A percentile compares a stretch with the other conserved stretches of the same genome.
Conservation (phyloP, 805 yeast genomes). For the Myxozyma nipponensis region DNA sequence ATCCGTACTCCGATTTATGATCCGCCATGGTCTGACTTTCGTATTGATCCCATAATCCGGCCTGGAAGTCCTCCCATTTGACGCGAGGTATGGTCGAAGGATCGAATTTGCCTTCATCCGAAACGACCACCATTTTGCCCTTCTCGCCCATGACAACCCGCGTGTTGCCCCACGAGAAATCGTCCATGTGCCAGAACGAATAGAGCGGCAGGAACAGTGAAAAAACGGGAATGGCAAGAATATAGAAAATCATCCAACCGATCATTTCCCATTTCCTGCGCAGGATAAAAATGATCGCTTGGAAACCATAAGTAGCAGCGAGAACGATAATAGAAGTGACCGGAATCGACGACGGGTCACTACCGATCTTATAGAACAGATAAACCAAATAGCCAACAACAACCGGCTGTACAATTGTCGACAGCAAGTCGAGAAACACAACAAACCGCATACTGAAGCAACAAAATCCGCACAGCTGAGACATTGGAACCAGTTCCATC, state of each 20-base stretch:
- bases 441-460: slow-evolving; percentile 62
- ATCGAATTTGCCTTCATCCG: slow-evolving; percentile 52
- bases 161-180: slow-evolving; percentile 66
- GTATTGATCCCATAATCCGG: slow-evolving; percentile 43
- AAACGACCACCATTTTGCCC: slow-evolving; percentile 47
- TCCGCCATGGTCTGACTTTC: slow-evolving; percentile 18
- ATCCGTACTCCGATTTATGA: slow-evolving; percentile 10
- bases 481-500: slow-evolving; percentile 55
- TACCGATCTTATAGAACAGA: slow-evolving; percentile 49
- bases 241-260: slow-evolving; percentile 54
- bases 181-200: slow-evolving; percentile 63
- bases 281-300: slow-evolving; percentile 51
- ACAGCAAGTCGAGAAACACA: slow-evolving; percentile 53
- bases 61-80: slow-evolving; percentile 57
- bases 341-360: slow-evolving; percentile 50
- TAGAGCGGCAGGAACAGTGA: slow-evolving; percentile 55
- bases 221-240: slow-evolving; percentile 57
- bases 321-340: slow-evolving; percentile 53
- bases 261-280: slow-evolving; percentile 46
- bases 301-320: slow-evolving; percentile 55
- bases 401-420: slow-evolving; percentile 59
- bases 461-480: slow-evolving; percentile 62
- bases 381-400: slow-evolving; percentile 49
- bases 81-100: slow-evolving; percentile 52
- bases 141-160: slow-evolving; percentile 53